Evolutionary conservation across 805 yeast species (phyloP), one percentile per base, ranked within the genome.

Genomic region (Lipomyces chichibuensis): DNA sequence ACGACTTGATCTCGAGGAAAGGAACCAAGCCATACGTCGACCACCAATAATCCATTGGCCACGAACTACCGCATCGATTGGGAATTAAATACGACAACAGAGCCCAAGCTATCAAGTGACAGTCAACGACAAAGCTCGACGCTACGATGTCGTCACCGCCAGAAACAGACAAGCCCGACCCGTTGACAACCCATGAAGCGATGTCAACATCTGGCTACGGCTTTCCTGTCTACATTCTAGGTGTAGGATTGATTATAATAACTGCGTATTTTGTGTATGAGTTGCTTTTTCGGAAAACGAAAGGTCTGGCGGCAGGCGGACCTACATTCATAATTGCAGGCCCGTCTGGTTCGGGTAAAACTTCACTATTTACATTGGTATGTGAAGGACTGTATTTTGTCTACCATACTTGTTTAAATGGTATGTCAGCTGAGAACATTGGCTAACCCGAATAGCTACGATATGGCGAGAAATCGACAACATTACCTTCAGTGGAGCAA

Each of bases 241-340:
- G 14, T 13, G n/a, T 37, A 3, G 62, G 37, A 3, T 13, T 64
- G 17, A 17, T 65, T 5, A 7, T 68, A 8, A 17, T 63, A 7
- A 54, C 39, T 8, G 27, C 49, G 6, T 62, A 43, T 27, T 59
- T 51, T 17, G 35, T 58, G 13, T 65, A 53, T 53, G 60, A 60
- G 23, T 13, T n/a, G 25, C 9, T 63, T 23, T 60, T 55, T 27
- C 53, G 52, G 27, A 39, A 33, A 46, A 52, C 69, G 9, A 51
- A 46, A 20, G 67, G 70, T 17, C 59, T 37, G 13, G 70, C 69
- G 54, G 64, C 65, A 7, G 66, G 60, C 11, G 70, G 68, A 8
- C 90, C 91, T 8, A 84, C 90, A 0, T 84, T 86, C 70, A 78
- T 89, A 60, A 82, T 90, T 32, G 81, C 85, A 39, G 96, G 96